Base-by-base conservation (phyloP, 441 rosid genomes). In the Capsella rubella region DNA sequence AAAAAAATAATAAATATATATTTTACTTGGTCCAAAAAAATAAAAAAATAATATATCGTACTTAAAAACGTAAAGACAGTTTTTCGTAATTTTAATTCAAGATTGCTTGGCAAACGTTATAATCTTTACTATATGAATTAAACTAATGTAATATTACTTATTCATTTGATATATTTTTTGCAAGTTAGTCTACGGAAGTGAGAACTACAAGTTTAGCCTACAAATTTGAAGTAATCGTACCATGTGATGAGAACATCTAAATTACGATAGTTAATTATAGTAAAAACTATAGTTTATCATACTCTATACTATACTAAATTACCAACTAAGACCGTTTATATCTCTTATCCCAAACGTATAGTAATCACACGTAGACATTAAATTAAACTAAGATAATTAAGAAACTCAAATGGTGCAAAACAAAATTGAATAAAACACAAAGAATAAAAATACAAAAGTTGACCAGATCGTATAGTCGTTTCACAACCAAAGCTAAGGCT, bases 401-500 rank as follows among this genome's bases (percentile, higher is more conserved):
- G 0, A 54, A 53, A 64, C 10, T 32, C 13, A 63, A 53, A 45
- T 55, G 31, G 27, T 25, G 9, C 43, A 14, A 49, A 49, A 46
- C 43, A 70, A 37, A 57, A 46, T 2, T 15, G 62, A 74, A 74
- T 51, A 65, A 59, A 34, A 21, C n/a, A 67, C 62, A 59, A 50
- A 14, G 62, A 46, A 32, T 25, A 67, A 67, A 31, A 49, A 51
- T 59, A 74, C 56, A 67, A 67, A 74, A 67, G 27, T 67, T 67
- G 78, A 68, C 73, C 42, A 40, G 28, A 4, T 29, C 29, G 6
- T 65, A 21, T 21, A 34, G 63, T 60, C 73, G 69, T 69, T 67
- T 62, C 37, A 53, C 74, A 75, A 75, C 45, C 50, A 61, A 42
- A 8, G 42, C 32, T 37, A 18, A 74, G 11, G 15, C 43, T 61